Conservation (phyloP, 1,139 yeast species). For the Yamadazyma songkhlaensis region DNA sequence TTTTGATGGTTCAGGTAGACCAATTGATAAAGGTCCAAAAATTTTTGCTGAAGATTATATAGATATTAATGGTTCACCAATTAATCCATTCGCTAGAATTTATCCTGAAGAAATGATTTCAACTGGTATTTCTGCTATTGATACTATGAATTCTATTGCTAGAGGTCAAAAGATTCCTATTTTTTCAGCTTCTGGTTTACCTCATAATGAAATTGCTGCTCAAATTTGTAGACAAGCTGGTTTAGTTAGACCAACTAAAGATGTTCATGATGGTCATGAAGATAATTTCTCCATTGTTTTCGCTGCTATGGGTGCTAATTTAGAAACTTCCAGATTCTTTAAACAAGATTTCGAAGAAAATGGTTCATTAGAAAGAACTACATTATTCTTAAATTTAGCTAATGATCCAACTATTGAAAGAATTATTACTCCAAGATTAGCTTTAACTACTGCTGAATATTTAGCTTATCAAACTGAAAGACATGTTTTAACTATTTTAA, state of each 20-base stretch:
- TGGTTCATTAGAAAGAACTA: conserved; percentile 96
- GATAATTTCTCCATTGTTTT: conserved; percentile 98
- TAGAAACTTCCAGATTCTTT: conserved; percentile 54
- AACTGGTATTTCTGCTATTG: conserved; percentile 97
- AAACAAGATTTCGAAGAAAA: conserved; percentile 99
- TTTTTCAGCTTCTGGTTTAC: conserved; percentile 98
- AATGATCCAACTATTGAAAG: conserved; percentile 99
- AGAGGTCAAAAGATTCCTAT: conserved; percentile 99
- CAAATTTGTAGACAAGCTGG: conserved; percentile 99
- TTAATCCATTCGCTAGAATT: conserved; percentile 95
- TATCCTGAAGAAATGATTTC: conserved; percentile 99
- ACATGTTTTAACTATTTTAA: conserved; percentile 94
- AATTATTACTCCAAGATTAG: conserved; percentile 98
- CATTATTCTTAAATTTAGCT: conserved; percentile 94
- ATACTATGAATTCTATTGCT: conserved; percentile 99
- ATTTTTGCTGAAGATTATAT: conserved; percentile 97
- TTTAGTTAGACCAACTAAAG: conserved; percentile 97
- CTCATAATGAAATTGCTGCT: conserved; percentile 99
- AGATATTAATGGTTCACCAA: conserved; percentile 98
- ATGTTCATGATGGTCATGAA: conserved; percentile 99
- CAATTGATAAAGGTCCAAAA: conserved; percentile 97
- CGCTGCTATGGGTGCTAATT: conserved; percentile 74
- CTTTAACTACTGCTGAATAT: conserved; percentile 98
- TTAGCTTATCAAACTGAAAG: conserved; percentile 98
- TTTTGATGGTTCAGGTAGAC: conserved; percentile 98